A percentile compares a stretch with the other conserved stretches of the same genome.
These are phyloP conservation scores for Clavispora carvajalis DNA, from an alignment of 805 yeast species.

Conservation along the genomic window DNA sequence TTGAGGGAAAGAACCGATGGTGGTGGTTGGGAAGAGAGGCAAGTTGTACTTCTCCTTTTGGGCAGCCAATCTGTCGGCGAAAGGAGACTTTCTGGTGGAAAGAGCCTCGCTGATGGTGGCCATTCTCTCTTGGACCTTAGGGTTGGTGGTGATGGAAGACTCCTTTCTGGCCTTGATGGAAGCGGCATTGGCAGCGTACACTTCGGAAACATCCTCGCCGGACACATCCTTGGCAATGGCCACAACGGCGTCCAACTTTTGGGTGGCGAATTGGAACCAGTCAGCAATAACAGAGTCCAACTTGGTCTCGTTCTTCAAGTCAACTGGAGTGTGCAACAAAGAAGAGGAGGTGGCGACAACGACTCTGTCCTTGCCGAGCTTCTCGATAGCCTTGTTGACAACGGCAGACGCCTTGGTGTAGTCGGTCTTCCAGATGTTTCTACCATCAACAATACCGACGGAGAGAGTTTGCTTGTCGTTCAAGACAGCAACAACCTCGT, in stretches of 20 bases:
- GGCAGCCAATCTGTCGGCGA: conserved; percentile 79
- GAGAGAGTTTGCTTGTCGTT: conserved; percentile 74
- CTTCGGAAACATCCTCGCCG: conserved; percentile 73
- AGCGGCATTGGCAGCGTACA: conserved; percentile 79
- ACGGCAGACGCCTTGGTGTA: conserved; percentile 78
- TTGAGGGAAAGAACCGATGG: conserved; percentile 99
- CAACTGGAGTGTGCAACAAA: conserved; percentile 97
- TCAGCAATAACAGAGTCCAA: conserved; percentile 87
- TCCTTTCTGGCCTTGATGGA: conserved; percentile 80
- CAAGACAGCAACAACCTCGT: conserved; percentile 66
- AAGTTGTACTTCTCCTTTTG: conserved; percentile 86
- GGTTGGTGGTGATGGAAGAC: conserved; percentile 87
- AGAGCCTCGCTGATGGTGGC: conserved; percentile 67
- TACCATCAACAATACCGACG: conserved; percentile 97
- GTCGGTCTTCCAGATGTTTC: conserved; percentile 99
- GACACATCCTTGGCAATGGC: conserved; percentile 81
- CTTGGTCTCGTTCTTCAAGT: conserved; percentile 86
- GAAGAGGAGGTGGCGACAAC: conserved; percentile 94
- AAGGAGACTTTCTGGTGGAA: conserved; percentile 81
- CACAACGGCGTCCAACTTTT: conserved; percentile 90
- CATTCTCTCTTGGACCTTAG: conserved; percentile 84
- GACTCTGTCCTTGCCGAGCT: conserved; percentile 82
- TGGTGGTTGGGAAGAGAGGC: conserved; percentile 99
- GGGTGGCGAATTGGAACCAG: conserved; percentile 98
- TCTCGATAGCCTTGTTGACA: conserved; percentile 76